A percentile compares a stretch with the other conserved stretches of the same genome.
Conservation (phyloP, 2,329 filamentous ascomycete species). For the Beauveria sp. region DNA sequence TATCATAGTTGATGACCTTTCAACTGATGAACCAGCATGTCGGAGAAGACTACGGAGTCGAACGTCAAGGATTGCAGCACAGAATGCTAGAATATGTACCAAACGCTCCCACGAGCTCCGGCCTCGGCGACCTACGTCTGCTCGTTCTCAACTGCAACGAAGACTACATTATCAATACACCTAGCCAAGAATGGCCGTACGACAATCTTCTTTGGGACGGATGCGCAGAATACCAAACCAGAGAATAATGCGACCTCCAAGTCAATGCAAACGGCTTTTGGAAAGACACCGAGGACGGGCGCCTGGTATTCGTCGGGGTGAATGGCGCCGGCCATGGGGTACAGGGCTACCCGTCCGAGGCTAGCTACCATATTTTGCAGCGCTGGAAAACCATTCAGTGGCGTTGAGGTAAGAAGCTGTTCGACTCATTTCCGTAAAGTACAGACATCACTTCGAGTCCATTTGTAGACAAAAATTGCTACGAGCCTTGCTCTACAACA, state of each 20-base stretch:
- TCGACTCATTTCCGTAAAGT: background rate
- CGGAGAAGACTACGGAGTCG: background rate
- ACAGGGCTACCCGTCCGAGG: slow-evolving; percentile 8
- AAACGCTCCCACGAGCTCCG: background rate
- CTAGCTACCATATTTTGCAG: slow-evolving; percentile 2
- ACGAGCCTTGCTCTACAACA: background rate
- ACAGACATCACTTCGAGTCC: background rate
- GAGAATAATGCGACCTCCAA: slow-evolving; percentile 15
- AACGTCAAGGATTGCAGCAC: background rate
- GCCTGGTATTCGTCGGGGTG: slow-evolving; percentile 19
- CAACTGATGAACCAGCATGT: too few species aligned
- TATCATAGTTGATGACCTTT: too few species aligned
- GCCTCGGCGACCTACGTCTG: slow-evolving; percentile 10
- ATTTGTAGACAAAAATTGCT: too few species aligned
- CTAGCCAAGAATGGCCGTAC: slow-evolving; percentile 26
- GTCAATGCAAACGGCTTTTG: slow-evolving; percentile 9
- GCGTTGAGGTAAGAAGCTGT: background rate
- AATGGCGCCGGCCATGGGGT: slow-evolving; percentile 35
- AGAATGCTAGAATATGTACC: background rate
- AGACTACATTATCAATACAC: slow-evolving; percentile 16
- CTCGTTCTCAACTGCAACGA: too few species aligned
- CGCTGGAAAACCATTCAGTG: background rate
- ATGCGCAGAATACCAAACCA: slow-evolving; percentile 31
- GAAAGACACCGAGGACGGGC: slow-evolving; percentile 13
- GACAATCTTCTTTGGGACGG: slow-evolving; percentile 34